These are phyloP conservation scores for Anisodus acutangulus DNA, from an alignment of 257 asterid species.

Conservation along the genomic window DNA sequence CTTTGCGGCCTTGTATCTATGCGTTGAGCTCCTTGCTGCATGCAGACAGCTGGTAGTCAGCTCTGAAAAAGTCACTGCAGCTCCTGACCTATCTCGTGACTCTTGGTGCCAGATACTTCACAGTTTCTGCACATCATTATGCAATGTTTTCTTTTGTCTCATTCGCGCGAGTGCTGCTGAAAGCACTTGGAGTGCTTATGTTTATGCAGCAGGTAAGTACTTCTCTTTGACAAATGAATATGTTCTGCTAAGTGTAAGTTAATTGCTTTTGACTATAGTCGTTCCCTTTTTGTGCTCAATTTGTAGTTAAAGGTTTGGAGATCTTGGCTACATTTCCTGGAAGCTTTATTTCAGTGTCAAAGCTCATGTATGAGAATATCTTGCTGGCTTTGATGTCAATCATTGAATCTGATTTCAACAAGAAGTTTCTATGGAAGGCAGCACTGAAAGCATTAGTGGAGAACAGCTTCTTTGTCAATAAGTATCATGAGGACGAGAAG, in stretches of 20 bases:
- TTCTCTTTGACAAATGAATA: conserved; percentile 16
- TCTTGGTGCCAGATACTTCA: conserved; percentile 60
- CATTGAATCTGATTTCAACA: conserved; percentile 53
- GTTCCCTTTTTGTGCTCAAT: conserved; percentile 16
- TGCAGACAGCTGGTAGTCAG: conserved; percentile 64
- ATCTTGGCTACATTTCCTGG: conserved; percentile 82
- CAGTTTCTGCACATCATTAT: conserved; percentile 52
- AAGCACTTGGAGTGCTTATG: conserved; percentile 49
- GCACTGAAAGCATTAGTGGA: conserved; percentile 73
- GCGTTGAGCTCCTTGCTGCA: conserved; percentile 73
- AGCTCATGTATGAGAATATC: conserved; percentile 59
- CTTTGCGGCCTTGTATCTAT: conserved; percentile 72
- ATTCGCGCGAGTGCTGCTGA: conserved; percentile 48
- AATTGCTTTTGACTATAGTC: conserved; percentile 15
- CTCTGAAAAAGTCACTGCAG: conserved; percentile 36
- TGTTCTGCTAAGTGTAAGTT: not conserved
- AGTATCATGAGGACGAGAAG: conserved; percentile 59
- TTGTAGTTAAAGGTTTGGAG: conserved; percentile 86
- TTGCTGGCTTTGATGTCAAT: conserved; percentile 65
- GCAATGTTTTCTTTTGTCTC: conserved; percentile 52
- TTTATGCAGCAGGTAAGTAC: conserved; percentile 63
- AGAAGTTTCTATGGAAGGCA: conserved; percentile 60
- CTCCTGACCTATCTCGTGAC: conserved; percentile 45
- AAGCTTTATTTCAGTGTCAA: conserved; percentile 56
- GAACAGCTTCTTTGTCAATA: conserved; percentile 61